Evolutionary conservation across 140 eudicot genomes (phyloP), one percentile per base, ranked within the genome.

Genomic region (Flaveria floridana): DNA sequence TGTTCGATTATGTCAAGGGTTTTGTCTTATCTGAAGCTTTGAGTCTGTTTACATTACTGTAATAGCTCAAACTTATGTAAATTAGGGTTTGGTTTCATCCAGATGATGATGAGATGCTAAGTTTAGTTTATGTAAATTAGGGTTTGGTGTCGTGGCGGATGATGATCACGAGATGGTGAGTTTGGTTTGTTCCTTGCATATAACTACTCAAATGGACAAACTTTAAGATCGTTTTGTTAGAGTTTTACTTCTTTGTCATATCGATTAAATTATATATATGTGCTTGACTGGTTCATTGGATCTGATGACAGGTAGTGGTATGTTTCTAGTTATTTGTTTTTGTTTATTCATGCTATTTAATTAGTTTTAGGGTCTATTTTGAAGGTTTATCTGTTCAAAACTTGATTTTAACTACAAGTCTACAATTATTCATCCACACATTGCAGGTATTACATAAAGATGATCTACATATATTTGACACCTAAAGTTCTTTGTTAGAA

Each of bases 331-430:
- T 15, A 50, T 16, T 53, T 6, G 12, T 53, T 48, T 53, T 6
- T 13, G 57, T 53, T 53, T 53, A 16, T n/a, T 53, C 3, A 16
- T 53, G 65, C 61, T 6, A 53, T 56, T 56, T 13, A 18, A 20
- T 56, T 70, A 70, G 14, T 50, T n/a, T 70, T 50, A 23, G 48
- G 65, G 14, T 51, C 14, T 37, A 70, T 56, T 5, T 25, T 26
- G 39, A 70, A 9, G 59, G 9, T 37, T 34, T 70, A 52, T 26
- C n/a, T 62, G 20, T 4, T 62, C 19, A 7, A 20, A 20, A 20
- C 64, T 56, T 20, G 34, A 21, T 1, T 8, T 2, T 8, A 19
- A 26, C 42, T 62, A 26, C 18, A 57, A 34, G 21, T n/a, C 19
- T 62, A 26, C 16, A 57, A 30, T 58, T 25, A 57, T 57, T 44